Conservation (phyloP, 345 rosid species). For the Limnanthes douglasii region DNA sequence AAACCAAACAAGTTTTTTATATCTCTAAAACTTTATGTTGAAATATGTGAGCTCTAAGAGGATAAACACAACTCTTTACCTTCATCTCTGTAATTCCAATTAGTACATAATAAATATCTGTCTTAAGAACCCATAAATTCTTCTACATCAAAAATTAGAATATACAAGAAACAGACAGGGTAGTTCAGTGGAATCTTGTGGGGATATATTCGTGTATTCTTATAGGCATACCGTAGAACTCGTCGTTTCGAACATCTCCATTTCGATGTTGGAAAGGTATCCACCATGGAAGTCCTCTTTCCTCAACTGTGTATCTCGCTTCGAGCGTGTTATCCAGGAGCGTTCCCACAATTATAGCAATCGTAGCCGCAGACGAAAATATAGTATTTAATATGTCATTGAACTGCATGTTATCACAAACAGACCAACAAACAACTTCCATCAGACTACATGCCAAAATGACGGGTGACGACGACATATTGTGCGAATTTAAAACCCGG, state of each 20-base stretch:
- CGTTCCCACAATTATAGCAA: conserved; percentile 56
- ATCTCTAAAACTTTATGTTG: no score
- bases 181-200: conserved; percentile 44
- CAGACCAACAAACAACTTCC: conserved; percentile 8
- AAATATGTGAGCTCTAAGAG: no score
- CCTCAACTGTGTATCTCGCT: conserved; percentile 15
- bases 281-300: conserved; percentile 91
- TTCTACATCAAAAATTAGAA: no score
- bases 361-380: conserved; percentile 75
- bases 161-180: no score
- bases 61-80: no score
- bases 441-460: not conserved
- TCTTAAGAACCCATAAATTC: no score
- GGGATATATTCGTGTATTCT: conserved; percentile 40
- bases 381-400: conserved; percentile 74
- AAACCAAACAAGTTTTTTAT: no score
- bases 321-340: conserved; percentile 73
- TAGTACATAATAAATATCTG: no score
- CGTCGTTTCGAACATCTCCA: conserved; percentile 59
- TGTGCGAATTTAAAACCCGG: no score
- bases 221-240: conserved; percentile 64
- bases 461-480: no score
- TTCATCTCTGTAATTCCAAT: no score
- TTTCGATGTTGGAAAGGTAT: conserved; percentile 58
- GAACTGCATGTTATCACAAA: no score